Conservation (phyloP, 176 grass and related monocot genomes). For the Rhynchospora breviuscula region DNA sequence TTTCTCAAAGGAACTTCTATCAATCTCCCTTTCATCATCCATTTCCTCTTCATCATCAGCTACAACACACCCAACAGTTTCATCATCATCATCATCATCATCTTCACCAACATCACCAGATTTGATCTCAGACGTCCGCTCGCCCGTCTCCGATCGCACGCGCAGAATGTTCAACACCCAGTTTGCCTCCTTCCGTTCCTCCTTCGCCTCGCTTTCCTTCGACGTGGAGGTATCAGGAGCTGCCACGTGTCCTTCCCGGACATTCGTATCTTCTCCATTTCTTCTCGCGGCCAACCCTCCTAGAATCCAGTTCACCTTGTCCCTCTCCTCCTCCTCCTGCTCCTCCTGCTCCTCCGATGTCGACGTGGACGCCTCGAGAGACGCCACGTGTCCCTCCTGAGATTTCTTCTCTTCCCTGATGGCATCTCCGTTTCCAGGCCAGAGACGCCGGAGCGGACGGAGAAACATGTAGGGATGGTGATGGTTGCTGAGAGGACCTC, state of each 20-base stretch:
- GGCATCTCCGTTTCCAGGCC: constrained; percentile 13
- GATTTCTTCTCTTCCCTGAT: constrained; percentile 18
- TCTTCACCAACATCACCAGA: constrained; percentile 13
- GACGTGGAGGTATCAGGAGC: neutral
- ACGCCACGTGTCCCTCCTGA: constrained; percentile 19
- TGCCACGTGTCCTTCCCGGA: constrained; percentile 1
- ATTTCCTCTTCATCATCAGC: constrained; percentile 20
- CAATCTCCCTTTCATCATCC: constrained; percentile 38
- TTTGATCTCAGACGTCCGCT: constrained; percentile 23
- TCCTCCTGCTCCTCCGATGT: neutral
- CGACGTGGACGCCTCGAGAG: constrained; percentile 11
- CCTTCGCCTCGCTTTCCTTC: constrained; percentile 14
- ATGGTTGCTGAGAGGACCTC: neutral
- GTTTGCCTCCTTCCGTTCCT: constrained; percentile 43
- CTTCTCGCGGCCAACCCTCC: neutral
- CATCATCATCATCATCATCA: constrained; percentile 28
- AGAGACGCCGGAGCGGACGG: constrained; percentile 3
- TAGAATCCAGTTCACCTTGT: constrained; percentile 37
- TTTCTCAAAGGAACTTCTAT: constrained; percentile 63
- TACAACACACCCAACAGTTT: constrained; percentile 15
- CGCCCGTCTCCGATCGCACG: constrained; percentile 48
- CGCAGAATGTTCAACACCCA: constrained; percentile 90
- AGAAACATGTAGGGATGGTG: constrained; percentile 20
- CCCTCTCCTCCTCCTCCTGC: neutral
- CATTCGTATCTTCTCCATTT: neutral